phyloP scores from a whole-genome alignment of 495 filamentous ascomycete genomes.

The Eremomyces bilateralis region DNA sequence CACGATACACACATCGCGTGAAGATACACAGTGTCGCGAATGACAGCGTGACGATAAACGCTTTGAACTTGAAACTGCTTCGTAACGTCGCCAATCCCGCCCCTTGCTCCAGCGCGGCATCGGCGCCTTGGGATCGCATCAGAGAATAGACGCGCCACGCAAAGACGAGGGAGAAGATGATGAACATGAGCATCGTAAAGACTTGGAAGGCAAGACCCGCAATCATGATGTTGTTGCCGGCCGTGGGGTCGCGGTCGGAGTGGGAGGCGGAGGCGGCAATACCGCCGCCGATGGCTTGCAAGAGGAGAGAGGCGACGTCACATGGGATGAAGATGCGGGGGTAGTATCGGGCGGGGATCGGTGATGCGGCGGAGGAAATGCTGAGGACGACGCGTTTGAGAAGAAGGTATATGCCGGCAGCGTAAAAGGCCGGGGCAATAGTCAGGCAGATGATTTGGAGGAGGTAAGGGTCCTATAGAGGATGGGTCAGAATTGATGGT shows the following conservation, averaged over 20 bases:
- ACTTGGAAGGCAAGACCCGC: constrained; percentile 20
- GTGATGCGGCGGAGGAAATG: constrained; percentile 26
- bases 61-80: constrained; percentile 6
- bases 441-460: constrained; percentile 29
- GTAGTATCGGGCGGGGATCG: constrained; percentile 30
- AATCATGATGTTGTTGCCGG: constrained; percentile 15
- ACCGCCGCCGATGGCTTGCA: constrained; percentile 32
- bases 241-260: constrained; percentile 7
- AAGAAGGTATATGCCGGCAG: constrained; percentile 39
- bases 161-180: constrained; percentile 14
- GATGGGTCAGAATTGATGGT: neutral
- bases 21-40: constrained; percentile 16
- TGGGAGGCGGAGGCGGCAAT: constrained; percentile 13
- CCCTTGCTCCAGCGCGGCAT: constrained; percentile 6
- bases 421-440: constrained; percentile 32
- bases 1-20: constrained; percentile 17
- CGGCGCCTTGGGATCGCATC: constrained; percentile 3
- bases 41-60: constrained; percentile 8
- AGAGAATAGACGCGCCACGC: constrained; percentile 7
- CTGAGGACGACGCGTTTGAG: constrained; percentile 23
- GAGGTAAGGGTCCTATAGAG: constrained; percentile 9
- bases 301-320: constrained; percentile 26
- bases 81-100: constrained; percentile 6
- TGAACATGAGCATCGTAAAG: constrained; percentile 15
- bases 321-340: constrained; percentile 31